A percentile compares a stretch with the other conserved stretches of the same genome.
Evolutionary conservation across 164 flowering plant species (phyloP).

Genomic region (Stephania yunnanensis): DNA sequence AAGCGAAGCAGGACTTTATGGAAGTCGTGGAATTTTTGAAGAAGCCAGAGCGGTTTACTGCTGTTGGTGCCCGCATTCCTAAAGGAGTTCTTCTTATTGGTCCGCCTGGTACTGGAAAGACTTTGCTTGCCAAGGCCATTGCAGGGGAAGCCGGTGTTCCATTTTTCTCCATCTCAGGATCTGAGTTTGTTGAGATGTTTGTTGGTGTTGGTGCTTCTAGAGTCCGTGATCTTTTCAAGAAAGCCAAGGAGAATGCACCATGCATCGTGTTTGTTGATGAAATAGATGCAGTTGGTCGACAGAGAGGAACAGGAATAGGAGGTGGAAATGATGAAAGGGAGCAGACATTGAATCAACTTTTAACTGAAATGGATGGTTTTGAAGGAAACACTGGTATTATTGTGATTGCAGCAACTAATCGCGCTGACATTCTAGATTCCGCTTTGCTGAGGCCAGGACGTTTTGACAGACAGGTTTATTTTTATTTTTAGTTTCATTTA

Average conservation of each 20-base stretch:
- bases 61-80: slow-evolving; percentile 90
- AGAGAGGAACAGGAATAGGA: slow-evolving; percentile 88
- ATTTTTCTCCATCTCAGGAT: slow-evolving; percentile 87
- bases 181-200: slow-evolving; percentile 95
- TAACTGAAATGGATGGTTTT: slow-evolving; percentile 97
- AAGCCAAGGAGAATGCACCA: slow-evolving; percentile 93
- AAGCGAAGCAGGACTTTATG: slow-evolving; percentile 91
- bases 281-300: slow-evolving; percentile 95
- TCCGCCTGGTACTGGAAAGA: slow-evolving; percentile 94
- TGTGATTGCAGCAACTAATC: slow-evolving; percentile 88
- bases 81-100: slow-evolving; percentile 92
- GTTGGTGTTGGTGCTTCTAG: slow-evolving; percentile 95
- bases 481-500: background rate
- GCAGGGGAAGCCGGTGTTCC: slow-evolving; percentile 98
- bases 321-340: slow-evolving; percentile 97
- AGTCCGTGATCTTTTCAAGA: slow-evolving; percentile 93
- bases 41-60: slow-evolving; percentile 90
- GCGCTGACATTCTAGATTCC: slow-evolving; percentile 89
- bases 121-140: slow-evolving; percentile 83
- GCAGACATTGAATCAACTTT: slow-evolving; percentile 84
- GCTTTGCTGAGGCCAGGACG: slow-evolving; percentile 85
- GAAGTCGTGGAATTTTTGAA: slow-evolving; percentile 91
- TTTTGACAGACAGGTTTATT: slow-evolving; percentile 77
- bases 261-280: slow-evolving; percentile 96
- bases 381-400: slow-evolving; percentile 89